Percentiles rank a stretch among this genome's conserved stretches.
phyloP scores from a whole-genome alignment of 495 filamentous ascomycete species.

The Tuber indicum region DNA sequence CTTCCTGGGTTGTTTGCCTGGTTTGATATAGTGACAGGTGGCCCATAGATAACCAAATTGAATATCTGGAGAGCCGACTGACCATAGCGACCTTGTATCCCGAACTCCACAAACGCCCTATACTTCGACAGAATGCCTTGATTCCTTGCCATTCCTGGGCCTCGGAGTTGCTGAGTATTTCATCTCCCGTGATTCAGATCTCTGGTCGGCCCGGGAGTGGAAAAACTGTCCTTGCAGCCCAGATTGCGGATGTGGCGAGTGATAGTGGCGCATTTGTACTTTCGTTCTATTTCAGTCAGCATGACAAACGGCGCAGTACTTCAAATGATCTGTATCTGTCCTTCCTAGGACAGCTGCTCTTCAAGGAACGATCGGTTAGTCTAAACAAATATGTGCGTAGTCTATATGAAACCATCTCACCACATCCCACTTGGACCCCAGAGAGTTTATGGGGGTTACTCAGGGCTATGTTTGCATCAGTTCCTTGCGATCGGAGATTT shows the following conservation, averaged over 20 bases:
- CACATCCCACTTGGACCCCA: not conserved
- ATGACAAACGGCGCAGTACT: not conserved
- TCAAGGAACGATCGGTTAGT: slow-evolving; percentile 4
- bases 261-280: slow-evolving; percentile 1
- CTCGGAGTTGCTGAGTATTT: not conserved
- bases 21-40: not conserved
- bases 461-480: not conserved
- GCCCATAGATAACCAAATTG: not conserved
- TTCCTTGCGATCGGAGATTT: slow-evolving; percentile 1
- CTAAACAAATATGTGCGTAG: slow-evolving; percentile 5
- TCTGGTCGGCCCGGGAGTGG: not conserved
- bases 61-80: slow-evolving; percentile 1
- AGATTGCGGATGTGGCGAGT: not conserved
- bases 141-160: not conserved
- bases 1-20: not conserved
- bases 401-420: slow-evolving; percentile 1
- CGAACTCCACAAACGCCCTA: not conserved
- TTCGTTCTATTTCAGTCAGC: slow-evolving; percentile 4
- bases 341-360: slow-evolving; percentile 3
- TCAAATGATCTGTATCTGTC: not conserved
- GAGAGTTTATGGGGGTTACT: not conserved
- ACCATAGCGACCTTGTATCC: not conserved
- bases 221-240: not conserved
- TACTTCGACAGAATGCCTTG: not conserved
- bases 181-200: not conserved